Percentiles rank a stretch among this genome's conserved stretches.
Evolutionary conservation across 371 early-diverging fungal genomes (phyloP).

Genomic region (Massospora cicadina): DNA sequence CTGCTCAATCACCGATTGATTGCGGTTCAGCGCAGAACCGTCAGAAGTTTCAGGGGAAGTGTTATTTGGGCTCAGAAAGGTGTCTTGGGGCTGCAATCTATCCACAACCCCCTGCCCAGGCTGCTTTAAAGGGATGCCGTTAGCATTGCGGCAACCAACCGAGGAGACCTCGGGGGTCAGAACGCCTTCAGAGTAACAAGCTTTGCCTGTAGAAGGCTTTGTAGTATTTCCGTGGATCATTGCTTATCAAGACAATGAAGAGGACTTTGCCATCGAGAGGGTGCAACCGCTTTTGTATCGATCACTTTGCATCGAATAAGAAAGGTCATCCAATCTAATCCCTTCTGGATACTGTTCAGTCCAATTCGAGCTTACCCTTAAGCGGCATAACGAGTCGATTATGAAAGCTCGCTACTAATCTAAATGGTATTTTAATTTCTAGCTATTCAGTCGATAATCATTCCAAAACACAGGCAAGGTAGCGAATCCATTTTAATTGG

Average conservation of each 20-base stretch:
- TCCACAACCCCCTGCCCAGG: neutral
- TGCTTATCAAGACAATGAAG: neutral
- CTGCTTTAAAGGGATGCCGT: neutral
- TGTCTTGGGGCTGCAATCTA: neutral
- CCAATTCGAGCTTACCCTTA: no score
- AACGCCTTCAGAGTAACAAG: neutral
- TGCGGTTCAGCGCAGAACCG: neutral
- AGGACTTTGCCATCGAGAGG: no score
- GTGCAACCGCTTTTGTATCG: no score
- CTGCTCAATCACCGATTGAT: neutral
- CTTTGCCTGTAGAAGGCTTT: neutral
- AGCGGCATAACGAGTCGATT: no score
- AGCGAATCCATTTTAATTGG: no score
- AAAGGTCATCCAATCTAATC: no score
- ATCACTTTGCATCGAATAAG: no score
- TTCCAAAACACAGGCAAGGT: no score
- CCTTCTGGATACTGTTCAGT: no score
- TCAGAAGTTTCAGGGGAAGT: neutral
- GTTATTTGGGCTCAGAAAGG: neutral
- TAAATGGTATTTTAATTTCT: no score
- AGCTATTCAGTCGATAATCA: no score
- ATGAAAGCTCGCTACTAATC: no score
- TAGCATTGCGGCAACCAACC: neutral
- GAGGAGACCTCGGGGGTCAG: neutral
- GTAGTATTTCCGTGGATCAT: neutral